These are phyloP conservation scores for Selenicereus undatus DNA, from an alignment of 148 eudicot genomes.

Conservation along the genomic window DNA sequence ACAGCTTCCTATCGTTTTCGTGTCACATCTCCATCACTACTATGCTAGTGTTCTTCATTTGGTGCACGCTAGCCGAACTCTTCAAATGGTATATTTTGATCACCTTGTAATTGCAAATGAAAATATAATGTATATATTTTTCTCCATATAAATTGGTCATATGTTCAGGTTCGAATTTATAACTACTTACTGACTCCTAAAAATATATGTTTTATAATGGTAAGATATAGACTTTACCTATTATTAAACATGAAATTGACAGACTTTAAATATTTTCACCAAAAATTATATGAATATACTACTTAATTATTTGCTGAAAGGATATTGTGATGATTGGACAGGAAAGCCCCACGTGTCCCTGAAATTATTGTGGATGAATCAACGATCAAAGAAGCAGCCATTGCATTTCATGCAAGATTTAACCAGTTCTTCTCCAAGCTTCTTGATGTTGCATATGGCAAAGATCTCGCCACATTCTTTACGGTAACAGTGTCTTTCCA, in stretches of 20 bases:
- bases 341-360: slow-evolving; percentile 23
- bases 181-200: too few species aligned
- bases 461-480: slow-evolving; percentile 31
- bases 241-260: too few species aligned
- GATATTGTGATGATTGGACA: neutral
- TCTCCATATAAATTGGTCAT: too few species aligned
- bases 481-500: slow-evolving; percentile 29
- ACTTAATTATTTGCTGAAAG: too few species aligned
- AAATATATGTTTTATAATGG: too few species aligned
- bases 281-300: too few species aligned
- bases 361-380: slow-evolving; percentile 14
- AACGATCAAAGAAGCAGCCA: slow-evolving; percentile 13
- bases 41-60: slow-evolving; percentile 31
- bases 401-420: neutral
- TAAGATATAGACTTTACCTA: too few species aligned
- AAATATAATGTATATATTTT: too few species aligned
- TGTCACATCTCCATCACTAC: slow-evolving; percentile 28
- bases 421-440: slow-evolving; percentile 13
- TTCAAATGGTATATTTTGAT: slow-evolving; percentile 22
- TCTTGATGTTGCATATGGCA: slow-evolving; percentile 19
- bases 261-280: too few species aligned
- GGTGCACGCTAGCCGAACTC: slow-evolving; percentile 29
- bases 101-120: too few species aligned
- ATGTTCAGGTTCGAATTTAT: too few species aligned
- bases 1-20: slow-evolving; percentile 26